Conservation (phyloP, 192 early-diverging fungal genomes). For the Ambispora gerdemannii region DNA sequence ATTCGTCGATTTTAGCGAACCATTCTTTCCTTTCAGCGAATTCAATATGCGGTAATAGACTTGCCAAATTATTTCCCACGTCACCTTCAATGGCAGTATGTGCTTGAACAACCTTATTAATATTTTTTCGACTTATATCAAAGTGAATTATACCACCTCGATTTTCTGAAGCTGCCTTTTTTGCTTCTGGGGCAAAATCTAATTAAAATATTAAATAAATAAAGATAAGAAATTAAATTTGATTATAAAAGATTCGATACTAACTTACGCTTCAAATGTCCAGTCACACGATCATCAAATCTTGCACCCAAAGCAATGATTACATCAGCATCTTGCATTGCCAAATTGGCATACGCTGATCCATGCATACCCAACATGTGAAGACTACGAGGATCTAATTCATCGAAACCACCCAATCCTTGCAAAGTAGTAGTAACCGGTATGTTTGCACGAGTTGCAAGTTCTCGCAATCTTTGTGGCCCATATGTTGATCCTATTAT, state of each 20-base stretch:
- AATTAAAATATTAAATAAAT: slow-evolving; percentile 11
- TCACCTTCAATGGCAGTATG: slow-evolving; percentile 94
- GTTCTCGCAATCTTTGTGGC: slow-evolving; percentile 72
- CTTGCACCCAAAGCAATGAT: slow-evolving; percentile 95
- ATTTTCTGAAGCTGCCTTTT: slow-evolving; percentile 77
- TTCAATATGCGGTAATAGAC: slow-evolving; percentile 76
- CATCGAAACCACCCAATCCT: slow-evolving; percentile 92
- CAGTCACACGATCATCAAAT: slow-evolving; percentile 98
- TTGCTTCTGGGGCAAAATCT: slow-evolving; percentile 91
- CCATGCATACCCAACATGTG: slow-evolving; percentile 99
- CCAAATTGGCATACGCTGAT: slow-evolving; percentile 93
- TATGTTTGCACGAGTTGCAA: slow-evolving; percentile 86
- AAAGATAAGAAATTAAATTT: slow-evolving; percentile 7
- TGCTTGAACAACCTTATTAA: slow-evolving; percentile 96
- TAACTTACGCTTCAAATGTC: slow-evolving; percentile 58
- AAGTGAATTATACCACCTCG: slow-evolving; percentile 98
- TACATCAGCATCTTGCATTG: slow-evolving; percentile 95
- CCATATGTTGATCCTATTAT: slow-evolving; percentile 80
- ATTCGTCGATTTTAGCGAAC: slow-evolving; percentile 76
- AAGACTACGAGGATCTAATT: slow-evolving; percentile 80
- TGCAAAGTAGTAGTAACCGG: slow-evolving; percentile 97
- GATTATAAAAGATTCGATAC: neutral
- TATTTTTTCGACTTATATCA: slow-evolving; percentile 99
- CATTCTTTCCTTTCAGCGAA: slow-evolving; percentile 71
- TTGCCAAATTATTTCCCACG: slow-evolving; percentile 80